phyloP scores from a whole-genome alignment of 371 early-diverging fungal genomes.

The Rhizopus stolonifer region DNA sequence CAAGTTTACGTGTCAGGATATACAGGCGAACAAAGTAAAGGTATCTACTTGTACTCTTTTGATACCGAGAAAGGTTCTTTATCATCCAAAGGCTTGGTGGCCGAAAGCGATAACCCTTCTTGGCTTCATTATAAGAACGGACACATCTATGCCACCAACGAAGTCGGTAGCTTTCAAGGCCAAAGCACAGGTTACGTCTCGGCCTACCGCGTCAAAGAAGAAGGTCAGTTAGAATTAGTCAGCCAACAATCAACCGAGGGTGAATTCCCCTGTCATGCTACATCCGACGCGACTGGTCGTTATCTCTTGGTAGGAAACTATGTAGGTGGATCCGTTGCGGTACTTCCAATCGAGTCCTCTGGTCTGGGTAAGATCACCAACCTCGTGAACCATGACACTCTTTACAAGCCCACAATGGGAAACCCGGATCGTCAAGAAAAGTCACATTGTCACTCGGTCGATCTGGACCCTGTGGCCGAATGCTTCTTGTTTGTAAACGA shows the following conservation, averaged over 20 bases:
- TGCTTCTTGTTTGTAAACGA: constrained; percentile 26
- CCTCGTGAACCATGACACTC: constrained; percentile 9
- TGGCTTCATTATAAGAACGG: constrained; percentile 25
- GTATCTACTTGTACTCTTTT: constrained; percentile 42
- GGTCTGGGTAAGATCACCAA: constrained; percentile 8
- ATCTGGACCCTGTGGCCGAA: constrained; percentile 31
- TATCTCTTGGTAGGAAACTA: constrained; percentile 43
- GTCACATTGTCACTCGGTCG: constrained; percentile 44
- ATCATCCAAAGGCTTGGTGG: constrained; percentile 22
- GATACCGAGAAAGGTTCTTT: constrained; percentile 27
- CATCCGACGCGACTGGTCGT: constrained; percentile 16
- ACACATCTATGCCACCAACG: constrained; percentile 33
- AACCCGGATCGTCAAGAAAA: constrained; percentile 44
- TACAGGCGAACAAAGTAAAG: constrained; percentile 30
- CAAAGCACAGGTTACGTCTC: constrained; percentile 32
- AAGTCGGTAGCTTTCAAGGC: constrained; percentile 25
- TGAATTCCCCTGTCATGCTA: constrained; percentile 35
- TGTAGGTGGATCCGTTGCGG: constrained; percentile 28
- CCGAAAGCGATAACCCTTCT: constrained; percentile 30
- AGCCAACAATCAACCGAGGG: constrained; percentile 34
- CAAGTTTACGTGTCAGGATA: constrained; percentile 46
- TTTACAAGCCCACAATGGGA: constrained; percentile 17
- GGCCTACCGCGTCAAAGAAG: constrained; percentile 25
- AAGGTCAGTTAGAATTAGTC: constrained; percentile 21
- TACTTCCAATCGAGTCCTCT: constrained; percentile 21